These are phyloP conservation scores for Cyclotella kingstonii DNA, from an alignment of 108 stramenopile species.

Conservation along the genomic window DNA sequence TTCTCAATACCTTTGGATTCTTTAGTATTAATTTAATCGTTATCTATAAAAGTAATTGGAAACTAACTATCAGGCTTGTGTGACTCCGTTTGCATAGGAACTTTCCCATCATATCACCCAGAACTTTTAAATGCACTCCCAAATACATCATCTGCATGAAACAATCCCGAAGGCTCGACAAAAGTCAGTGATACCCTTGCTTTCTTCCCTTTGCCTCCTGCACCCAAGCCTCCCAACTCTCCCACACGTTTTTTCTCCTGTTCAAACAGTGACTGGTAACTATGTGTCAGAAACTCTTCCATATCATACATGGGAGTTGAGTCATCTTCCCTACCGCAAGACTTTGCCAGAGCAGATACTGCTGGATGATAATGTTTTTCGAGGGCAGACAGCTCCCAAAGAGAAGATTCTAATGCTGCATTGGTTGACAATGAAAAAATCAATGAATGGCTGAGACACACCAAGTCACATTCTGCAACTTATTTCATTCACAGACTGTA, in stretches of 20 bases:
- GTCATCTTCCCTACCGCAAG: slow-evolving; percentile 61
- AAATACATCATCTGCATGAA: slow-evolving; percentile 64
- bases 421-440: slow-evolving; percentile 1
- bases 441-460: slow-evolving; percentile 11
- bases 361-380: slow-evolving; percentile 87
- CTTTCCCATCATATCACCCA: too few species aligned
- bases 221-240: slow-evolving; percentile 8
- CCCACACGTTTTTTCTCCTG: slow-evolving; percentile 59
- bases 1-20: background rate
- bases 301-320: slow-evolving; percentile 66
- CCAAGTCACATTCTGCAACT: too few species aligned
- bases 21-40: too few species aligned
- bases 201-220: slow-evolving; percentile 41
- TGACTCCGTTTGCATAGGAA: too few species aligned
- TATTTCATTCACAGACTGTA: background rate
- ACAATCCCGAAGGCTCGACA: slow-evolving; percentile 55
- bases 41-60: too few species aligned
- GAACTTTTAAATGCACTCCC: slow-evolving; percentile 25
- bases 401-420: slow-evolving; percentile 78
- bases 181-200: slow-evolving; percentile 68
- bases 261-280: slow-evolving; percentile 86
- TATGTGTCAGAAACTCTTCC: slow-evolving; percentile 77
- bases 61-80: too few species aligned
- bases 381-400: slow-evolving; percentile 91
- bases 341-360: slow-evolving; percentile 79